Base-by-base conservation (phyloP, 2,329 filamentous ascomycete genomes). In the Nigrograna mackinnonii region DNA sequence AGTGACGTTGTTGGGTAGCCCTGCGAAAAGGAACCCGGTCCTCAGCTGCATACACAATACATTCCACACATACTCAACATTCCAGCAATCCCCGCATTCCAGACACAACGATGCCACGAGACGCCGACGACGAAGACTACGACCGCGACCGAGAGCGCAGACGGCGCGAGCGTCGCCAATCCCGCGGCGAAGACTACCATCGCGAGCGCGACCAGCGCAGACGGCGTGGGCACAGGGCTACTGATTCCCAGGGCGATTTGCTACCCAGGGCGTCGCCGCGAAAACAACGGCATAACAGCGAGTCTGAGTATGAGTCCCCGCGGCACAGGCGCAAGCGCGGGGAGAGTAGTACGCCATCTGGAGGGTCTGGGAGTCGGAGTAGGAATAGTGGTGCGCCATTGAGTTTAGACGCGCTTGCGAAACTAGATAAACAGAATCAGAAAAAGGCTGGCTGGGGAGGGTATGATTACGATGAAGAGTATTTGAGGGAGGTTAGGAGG, bases 351-450 rank as follows among this genome's bases (percentile, higher is more conserved):
- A 55, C 53, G 18, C 52, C 47, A 1, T n/a, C 30, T 7, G 19
- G 17, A 6, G 48, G 41, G 14, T 45, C 38, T 20, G 37, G 46
- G 11, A 50, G 46, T 31, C 58, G 60, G 14, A 65, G 60, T 22
- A 55, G 56, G 5, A 62, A 57, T 16, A 62, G 58, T 39, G 64
- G 54, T 37, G 67, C 67, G 28, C 63, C 67, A 35, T 53, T 77
- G 56, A 83, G 58, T 66, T 73, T 68, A 46, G 79, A 82, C 54
- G 83, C 85, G 4, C 68, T 91, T 36, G 84, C 84, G 11, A 81
- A 83, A 57, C 67, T 91, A 35, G 79, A 89, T 54, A 75, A 80
- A 37, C 70, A 80, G 40, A 85, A 88, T 65, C 74, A 78, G 19
- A 78, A 81, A 49, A 74, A 73, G 44, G 52, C 57, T 2, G 71